These are phyloP conservation scores for Thinopyrum elongatum DNA, from an alignment of 176 grass and related monocot genomes.

Conservation along the genomic window DNA sequence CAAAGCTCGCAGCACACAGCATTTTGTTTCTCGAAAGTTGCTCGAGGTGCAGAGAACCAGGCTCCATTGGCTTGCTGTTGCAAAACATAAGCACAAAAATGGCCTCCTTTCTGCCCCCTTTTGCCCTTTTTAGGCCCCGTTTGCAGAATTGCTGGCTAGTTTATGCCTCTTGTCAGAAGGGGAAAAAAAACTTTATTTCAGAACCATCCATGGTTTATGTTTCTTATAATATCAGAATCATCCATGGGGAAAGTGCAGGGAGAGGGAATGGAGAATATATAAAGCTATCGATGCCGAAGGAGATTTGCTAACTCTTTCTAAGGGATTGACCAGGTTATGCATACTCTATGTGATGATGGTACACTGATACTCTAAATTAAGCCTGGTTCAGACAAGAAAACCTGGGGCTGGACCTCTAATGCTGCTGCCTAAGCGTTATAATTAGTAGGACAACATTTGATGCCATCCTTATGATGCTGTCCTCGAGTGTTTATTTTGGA, in stretches of 20 bases:
- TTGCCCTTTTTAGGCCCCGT: slow-evolving; percentile 1
- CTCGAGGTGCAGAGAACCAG: slow-evolving; percentile 44
- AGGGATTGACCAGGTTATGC: slow-evolving; percentile 25
- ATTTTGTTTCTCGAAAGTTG: slow-evolving; percentile 55
- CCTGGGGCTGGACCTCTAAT: background rate
- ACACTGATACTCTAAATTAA: slow-evolving; percentile 34
- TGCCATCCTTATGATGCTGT: slow-evolving; percentile 16
- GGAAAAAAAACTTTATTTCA: background rate
- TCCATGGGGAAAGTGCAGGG: slow-evolving; percentile 30
- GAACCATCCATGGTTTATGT: slow-evolving; percentile 6
- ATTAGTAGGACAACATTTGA: slow-evolving; percentile 30
- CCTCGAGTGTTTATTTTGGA: slow-evolving; percentile 27
- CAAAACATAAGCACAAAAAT: slow-evolving; percentile 19
- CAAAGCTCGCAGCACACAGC: background rate
- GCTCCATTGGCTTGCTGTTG: slow-evolving; percentile 12
- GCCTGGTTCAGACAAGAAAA: slow-evolving; percentile 23
- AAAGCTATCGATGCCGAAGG: slow-evolving; percentile 31
- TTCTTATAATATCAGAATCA: slow-evolving; percentile 36
- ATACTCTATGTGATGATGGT: background rate
- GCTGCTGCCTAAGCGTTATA: slow-evolving; percentile 18
- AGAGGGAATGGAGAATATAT: slow-evolving; percentile 32
- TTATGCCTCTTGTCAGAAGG: background rate
- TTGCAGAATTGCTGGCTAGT: background rate
- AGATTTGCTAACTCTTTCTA: slow-evolving; percentile 27
- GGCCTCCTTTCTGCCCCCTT: background rate